Evolutionary conservation across 2,329 filamentous ascomycete species (phyloP), one percentile per base, ranked within the genome.

Genomic region (Aphanoascus verrucosus): DNA sequence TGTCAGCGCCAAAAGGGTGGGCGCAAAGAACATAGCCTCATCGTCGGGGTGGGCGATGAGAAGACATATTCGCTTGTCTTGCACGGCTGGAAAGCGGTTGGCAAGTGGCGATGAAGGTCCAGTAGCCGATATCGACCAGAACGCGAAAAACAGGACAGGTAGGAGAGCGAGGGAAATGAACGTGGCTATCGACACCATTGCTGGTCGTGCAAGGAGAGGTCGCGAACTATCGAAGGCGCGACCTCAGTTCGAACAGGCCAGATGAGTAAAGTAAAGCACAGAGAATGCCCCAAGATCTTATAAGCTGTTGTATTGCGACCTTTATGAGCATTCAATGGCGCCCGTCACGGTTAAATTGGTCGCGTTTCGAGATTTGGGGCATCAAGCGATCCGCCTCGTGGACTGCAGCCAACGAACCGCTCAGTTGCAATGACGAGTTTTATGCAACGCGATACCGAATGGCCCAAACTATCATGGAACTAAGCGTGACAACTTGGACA

Each of bases 1-100:
- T 15, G 89, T 91, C 55, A 98, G 79, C n/a, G 86, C 83, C 62
- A 94, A 77, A 12, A 97, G 77, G 0, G 88, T 86, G 0, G 93
- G 93, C 58, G 89, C 83, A 72, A 98, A 98, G 77, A 98, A 98
- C 93, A 98, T 98, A 69, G 91, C 93, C 74, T 98, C 93, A 65
- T 98, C 93, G 71, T 98, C 93, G 0, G 93, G 93, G 72, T 98
- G 93, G 19, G 93, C 93, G 64, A 98, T 97, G 53, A 98, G 77
- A 52, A 98, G 79, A 67, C 87, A 86, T 65, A 98, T 88, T 64
- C 87, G 83, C 77, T 94, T 94, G 73, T 88, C 85, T 61, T 76
- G 77, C 58, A 96, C 74, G 43, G 74, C 78, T 3, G 88, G 86
- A 55, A 72, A 71, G 34, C 62, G 63, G 23, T 63, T 61, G 7